A percentile compares a stretch with the other conserved stretches of the same genome.
Evolutionary conservation across 176 grass and related monocot genomes (phyloP).

Genomic region (Elymus sibiricus): DNA sequence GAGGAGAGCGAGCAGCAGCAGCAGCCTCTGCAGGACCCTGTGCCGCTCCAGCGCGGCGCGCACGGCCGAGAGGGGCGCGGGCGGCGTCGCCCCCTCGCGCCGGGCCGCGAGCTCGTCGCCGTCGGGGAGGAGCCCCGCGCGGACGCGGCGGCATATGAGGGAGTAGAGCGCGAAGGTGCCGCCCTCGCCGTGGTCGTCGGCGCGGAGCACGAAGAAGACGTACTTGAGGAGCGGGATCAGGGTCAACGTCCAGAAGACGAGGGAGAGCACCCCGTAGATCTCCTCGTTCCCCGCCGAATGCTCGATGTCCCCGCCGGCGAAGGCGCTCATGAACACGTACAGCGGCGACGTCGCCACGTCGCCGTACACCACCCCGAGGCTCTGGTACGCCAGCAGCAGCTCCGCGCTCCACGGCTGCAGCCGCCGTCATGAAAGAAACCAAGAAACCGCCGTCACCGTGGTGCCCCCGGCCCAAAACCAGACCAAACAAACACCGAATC

Average conservation of each 20-base stretch:
- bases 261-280: constrained; percentile 93
- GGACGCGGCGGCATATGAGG: constrained; percentile 71
- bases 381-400: constrained; percentile 77
- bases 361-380: constrained; percentile 91
- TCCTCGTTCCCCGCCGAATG: constrained; percentile 89
- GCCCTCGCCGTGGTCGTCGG: constrained; percentile 86
- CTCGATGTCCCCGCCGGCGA: constrained; percentile 81
- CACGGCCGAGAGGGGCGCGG: constrained; percentile 3
- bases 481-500: not conserved
- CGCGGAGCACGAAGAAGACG: constrained; percentile 82
- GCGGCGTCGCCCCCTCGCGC: not conserved
- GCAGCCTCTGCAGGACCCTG: constrained; percentile 59
- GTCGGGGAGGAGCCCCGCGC: constrained; percentile 50
- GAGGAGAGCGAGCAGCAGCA: constrained; percentile 72
- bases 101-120: constrained; percentile 33
- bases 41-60: constrained; percentile 57
- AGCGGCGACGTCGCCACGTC: constrained; percentile 85
- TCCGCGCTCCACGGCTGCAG: constrained; percentile 53
- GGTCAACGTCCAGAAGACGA: constrained; percentile 99
- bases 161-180: constrained; percentile 98
- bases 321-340: constrained; percentile 86
- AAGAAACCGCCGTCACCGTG: constrained; percentile 1
- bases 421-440: constrained; percentile 18
- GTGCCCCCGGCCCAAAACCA: not conserved
- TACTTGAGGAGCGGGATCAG: constrained; percentile 83